Evolutionary conservation across 2,329 filamentous ascomycete genomes (phyloP), one percentile per base, ranked within the genome.

Genomic region (Nemania sp.): DNA sequence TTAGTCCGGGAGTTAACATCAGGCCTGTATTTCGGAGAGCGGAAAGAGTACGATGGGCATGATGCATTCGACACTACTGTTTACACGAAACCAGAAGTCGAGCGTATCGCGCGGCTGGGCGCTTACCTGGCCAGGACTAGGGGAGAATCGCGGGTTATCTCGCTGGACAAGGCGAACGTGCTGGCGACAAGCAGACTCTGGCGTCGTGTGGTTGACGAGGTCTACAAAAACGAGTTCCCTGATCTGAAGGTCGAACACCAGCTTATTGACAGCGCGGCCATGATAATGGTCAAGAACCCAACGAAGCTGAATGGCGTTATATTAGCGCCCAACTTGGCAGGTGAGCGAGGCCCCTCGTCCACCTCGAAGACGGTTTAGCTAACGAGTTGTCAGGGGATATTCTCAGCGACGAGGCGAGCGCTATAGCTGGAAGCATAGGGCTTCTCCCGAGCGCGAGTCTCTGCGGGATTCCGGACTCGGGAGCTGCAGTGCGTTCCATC

Each of bases 21-120:
- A 18, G 93, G 94, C 48, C 93, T 97, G 76, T 97, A 98, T 83
- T 98, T 98, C 76, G 93, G 94, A 51, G 92, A 96, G 48, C 86
- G 92, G 57, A 89, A 87, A 69, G 93, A 97, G 76, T 87, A 83
- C 72, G 89, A 90, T 55, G 91, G 90, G 60, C 86, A 6, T 37
- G 12, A 37, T 37, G 34, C 34, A 10, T 37, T 37, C 34, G 34
- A 37, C 34, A 37, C 34, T 37, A 15, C 34, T 37, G 34, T 37
- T 37, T 37, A 37, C 34, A 37, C 34, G 34, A 37, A 37, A 37
- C 18, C 37, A 42, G 35, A 52, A 43, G 42, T 42, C 35, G 35
- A 52, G 48, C 49, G 49, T 29, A 52, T 42, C 20, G 49, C 49
- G 35, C 49, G 49, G 37, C 37, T 52, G 25, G 49, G 49, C 37